Percentiles rank a stretch among this genome's conserved stretches.
These are phyloP conservation scores for Liriodendron chinense DNA, from an alignment of 164 flowering plant species.

Conservation along the genomic window DNA sequence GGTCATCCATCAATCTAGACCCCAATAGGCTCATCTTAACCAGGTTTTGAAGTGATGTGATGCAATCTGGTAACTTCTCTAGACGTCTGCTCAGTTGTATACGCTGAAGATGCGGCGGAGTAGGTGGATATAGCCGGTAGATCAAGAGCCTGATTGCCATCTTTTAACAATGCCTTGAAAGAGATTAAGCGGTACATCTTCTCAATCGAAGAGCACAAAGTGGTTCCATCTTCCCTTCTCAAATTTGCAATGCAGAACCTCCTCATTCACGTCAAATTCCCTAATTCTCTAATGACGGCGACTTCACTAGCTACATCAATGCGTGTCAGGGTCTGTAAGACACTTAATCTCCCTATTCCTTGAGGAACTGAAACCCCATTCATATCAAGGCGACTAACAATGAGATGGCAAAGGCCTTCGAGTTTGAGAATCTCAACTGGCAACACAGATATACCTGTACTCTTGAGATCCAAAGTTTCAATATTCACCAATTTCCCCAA, in stretches of 20 bases:
- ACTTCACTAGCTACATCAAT: constrained; percentile 15
- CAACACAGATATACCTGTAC: constrained; percentile 18
- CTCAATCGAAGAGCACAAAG: constrained; percentile 19
- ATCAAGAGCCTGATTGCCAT: constrained; percentile 19
- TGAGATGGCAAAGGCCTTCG: constrained; percentile 26
- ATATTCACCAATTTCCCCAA: constrained; percentile 10
- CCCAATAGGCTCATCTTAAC: constrained; percentile 13
- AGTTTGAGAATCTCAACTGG: constrained; percentile 31
- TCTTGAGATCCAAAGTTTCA: constrained; percentile 34
- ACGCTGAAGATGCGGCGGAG: constrained; percentile 23
- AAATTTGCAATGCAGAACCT: constrained; percentile 30
- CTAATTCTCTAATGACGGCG: constrained; percentile 16
- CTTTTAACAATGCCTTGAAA: constrained; percentile 4
- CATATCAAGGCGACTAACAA: constrained; percentile 12
- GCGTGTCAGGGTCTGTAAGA: constrained; percentile 24
- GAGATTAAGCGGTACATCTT: constrained; percentile 20
- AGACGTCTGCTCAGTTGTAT: constrained; percentile 20
- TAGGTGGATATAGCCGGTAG: constrained; percentile 10
- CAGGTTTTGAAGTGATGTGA: constrained; percentile 11
- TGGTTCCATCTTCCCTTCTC: constrained; percentile 18
- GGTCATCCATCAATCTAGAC: constrained; percentile 23
- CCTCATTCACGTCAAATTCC: constrained; percentile 27
- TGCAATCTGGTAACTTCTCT: constrained; percentile 22
- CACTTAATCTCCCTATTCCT: constrained; percentile 17
- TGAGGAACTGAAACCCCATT: constrained; percentile 21